These are phyloP conservation scores for Pythium brachiatum DNA, from an alignment of 352 stramenopile genomes.

Conservation along the genomic window DNA sequence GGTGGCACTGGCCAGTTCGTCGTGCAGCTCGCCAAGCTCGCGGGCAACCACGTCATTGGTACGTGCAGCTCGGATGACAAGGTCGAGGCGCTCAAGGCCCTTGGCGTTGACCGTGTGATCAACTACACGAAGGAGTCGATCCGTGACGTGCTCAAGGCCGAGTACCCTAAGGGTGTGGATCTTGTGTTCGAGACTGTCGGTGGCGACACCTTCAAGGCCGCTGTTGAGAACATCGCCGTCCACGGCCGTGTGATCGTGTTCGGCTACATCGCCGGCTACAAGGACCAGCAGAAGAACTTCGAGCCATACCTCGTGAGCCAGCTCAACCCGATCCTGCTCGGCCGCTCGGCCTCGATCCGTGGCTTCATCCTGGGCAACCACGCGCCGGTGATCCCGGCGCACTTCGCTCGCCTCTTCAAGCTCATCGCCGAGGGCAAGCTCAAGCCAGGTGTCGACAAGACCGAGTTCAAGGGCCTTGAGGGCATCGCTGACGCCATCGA, in stretches of 20 bases:
- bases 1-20: slow-evolving; percentile 69
- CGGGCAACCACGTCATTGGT: slow-evolving; percentile 66
- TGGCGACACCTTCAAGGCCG: slow-evolving; percentile 40
- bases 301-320: slow-evolving; percentile 13
- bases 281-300: slow-evolving; percentile 45
- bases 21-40: slow-evolving; percentile 68
- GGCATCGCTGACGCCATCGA: slow-evolving; percentile 52
- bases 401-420: background rate
- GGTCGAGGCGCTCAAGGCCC: slow-evolving; percentile 35
- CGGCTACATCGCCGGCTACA: slow-evolving; percentile 41
- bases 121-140: slow-evolving; percentile 71
- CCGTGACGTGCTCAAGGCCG: slow-evolving; percentile 40
- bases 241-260: slow-evolving; percentile 44
- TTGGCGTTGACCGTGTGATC: slow-evolving; percentile 58
- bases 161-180: slow-evolving; percentile 43
- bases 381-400: slow-evolving; percentile 40
- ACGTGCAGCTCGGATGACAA: slow-evolving; percentile 78
- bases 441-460: slow-evolving; percentile 38
- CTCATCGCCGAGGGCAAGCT: slow-evolving; percentile 16
- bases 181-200: slow-evolving; percentile 46
- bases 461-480: slow-evolving; percentile 44
- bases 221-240: slow-evolving; percentile 31
- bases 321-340: slow-evolving; percentile 33
- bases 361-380: slow-evolving; percentile 47
- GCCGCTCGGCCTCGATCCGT: slow-evolving; percentile 40